These are phyloP conservation scores for Cystobasidiaceae sp. DNA, from an alignment of 1,284 basidiomycete species.

Conservation along the genomic window DNA sequence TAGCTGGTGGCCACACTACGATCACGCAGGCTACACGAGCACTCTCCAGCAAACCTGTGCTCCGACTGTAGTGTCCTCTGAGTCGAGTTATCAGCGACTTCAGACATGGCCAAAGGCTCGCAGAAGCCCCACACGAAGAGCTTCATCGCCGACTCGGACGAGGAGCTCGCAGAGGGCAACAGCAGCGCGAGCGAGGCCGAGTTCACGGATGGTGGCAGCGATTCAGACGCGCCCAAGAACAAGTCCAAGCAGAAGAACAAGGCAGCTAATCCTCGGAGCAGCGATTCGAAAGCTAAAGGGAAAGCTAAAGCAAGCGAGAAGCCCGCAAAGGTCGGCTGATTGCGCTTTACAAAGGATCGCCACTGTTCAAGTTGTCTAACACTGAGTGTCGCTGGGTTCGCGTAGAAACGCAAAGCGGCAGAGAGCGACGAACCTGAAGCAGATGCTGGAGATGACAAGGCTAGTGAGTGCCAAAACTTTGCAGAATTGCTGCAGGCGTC, in stretches of 20 bases:
- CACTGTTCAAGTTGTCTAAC: not conserved
- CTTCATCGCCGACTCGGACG: constrained; percentile 12
- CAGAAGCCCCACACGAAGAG: not conserved
- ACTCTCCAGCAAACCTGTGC: too few relatives aligned
- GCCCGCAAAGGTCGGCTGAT: constrained; percentile 6
- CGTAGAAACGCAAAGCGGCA: not conserved
- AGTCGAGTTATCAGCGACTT: not conserved
- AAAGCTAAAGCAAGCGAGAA: not conserved
- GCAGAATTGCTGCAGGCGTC: not conserved
- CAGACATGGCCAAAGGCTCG: not conserved
- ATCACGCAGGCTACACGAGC: too few relatives aligned
- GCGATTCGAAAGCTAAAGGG: not conserved
- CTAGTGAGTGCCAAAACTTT: not conserved
- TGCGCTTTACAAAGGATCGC: not conserved
- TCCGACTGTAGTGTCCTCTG: too few relatives aligned
- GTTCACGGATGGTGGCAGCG: not conserved
- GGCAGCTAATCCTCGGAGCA: too few relatives aligned
- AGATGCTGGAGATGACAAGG: not conserved
- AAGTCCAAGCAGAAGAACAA: not conserved
- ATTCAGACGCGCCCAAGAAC: not conserved
- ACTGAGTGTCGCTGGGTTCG: not conserved
- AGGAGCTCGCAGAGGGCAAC: not conserved
- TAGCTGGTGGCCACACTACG: too few relatives aligned
- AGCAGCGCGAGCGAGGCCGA: not conserved
- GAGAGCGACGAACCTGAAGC: not conserved